Evolutionary conservation across 768 basidiomycete species (phyloP), one percentile per base, ranked within the genome.

Genomic region (Lactarius quietus): DNA sequence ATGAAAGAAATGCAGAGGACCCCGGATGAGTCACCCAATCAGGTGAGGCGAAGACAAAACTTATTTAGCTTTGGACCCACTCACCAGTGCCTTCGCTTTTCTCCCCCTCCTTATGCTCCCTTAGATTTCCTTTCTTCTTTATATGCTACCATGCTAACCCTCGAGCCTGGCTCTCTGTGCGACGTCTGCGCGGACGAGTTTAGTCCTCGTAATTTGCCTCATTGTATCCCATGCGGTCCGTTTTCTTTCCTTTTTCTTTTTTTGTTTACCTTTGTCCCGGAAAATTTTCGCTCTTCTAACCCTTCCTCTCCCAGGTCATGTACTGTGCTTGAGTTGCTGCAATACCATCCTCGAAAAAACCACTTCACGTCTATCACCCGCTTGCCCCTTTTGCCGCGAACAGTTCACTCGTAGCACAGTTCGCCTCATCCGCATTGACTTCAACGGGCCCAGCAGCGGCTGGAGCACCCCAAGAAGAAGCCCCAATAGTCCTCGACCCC

Each of bases 151-250:
- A 92, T 92, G 90, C 85, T 92, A 79, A 88, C 90, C 75, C 88
- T 92, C 74, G 83, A 80, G 79, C 84, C 88, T 76, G 88, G 88
- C 77, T 91, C 88, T 76, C 82, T 86, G 76, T 92, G 90, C 86
- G 90, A 92, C 82, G 90, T 92, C 74, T 92, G 90, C 81, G 90
- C 90, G 73, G 90, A 92, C 78, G 89, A 92, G 81, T 92, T 84
- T 77, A 87, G 87, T 74, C 80, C 84, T 64, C 86, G 86, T 71
- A 86, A 85, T 75, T 78, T 84, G 68, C 90, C 90, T 67, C 87
- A 92, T 75, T 89, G 85, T 59, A 91, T 92, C 74, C 87, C 90
- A 66, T 92, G 90, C 78, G 90, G 90, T 90, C 59, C 69, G 83
- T 76, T 28, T 67, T 68, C 70, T 75, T 73, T 74, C 67, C 70